Evolutionary conservation across 2,329 filamentous ascomycete species (phyloP), one percentile per base, ranked within the genome.

Genomic region (Aspergillus piperis): DNA sequence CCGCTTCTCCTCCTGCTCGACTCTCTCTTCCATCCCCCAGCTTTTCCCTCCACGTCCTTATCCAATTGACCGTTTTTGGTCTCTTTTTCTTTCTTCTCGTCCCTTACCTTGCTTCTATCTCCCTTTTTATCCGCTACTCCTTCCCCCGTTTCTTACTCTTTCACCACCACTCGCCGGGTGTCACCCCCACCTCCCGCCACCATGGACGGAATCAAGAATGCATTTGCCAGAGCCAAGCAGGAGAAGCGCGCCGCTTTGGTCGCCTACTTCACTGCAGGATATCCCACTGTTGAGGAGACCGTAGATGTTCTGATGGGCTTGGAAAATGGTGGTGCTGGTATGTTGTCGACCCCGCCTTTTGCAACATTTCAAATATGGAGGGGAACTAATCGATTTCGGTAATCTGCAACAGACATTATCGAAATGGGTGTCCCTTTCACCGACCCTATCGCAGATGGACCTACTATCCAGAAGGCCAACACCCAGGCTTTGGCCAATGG

Each of bases 361-460:
- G 32, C 32, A 36, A 36, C 56, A 48, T 36, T 19, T 50, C 10
- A n/a, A 54, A 36, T 1, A 30, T 30, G 19, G 30, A 51, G 38
- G 36, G 53, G 30, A 15, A 23, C 36, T 60, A 15, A 59, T 50
- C n/a, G 19, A 32, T 41, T 3, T 25, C 47, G n/a, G 15, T 23
- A 21, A 27, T 49, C 27, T 25, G 50, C 59, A 68, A 63, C 68
- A 92, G 95, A 99, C 77, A 83, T 99, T 62, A 96, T 99, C 71
- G 95, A 99, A 78, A 87, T 99, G 68, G 95, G 94, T 64, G 88
- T 96, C 59, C 95, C 95, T 55, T 99, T 99, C 81, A 97, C 94
- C 71, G 95, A 99, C 76, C 95, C 95, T 60, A 98, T 98, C 78
- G 95, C 94, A 68, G 95, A 99, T 78, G 95, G 95, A 27, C 95